phyloP scores from a whole-genome alignment of 1,284 basidiomycete genomes.

The Tilletia setariae region DNA sequence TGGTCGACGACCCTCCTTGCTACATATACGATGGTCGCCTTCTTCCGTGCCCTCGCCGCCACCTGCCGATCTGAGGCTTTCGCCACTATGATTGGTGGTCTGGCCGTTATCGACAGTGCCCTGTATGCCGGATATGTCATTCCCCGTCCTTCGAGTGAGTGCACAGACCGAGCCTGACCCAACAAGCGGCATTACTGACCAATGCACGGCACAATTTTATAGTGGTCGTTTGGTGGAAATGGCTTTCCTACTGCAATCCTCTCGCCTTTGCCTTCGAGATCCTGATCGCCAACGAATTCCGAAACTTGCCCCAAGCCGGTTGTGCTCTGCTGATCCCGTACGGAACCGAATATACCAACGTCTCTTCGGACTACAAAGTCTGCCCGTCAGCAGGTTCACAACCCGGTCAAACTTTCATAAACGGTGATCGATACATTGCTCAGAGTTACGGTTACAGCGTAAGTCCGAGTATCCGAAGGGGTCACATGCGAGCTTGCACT shows the following conservation, averaged over 20 bases:
- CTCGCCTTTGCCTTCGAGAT: constrained; percentile 43
- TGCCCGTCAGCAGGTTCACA: constrained; percentile 34
- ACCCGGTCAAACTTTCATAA: constrained; percentile 32
- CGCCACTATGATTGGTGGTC: constrained; percentile 40
- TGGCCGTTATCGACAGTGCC: constrained; percentile 36
- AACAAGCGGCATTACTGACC: background rate
- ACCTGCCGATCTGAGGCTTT: constrained; percentile 28
- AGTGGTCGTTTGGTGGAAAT: constrained; percentile 48
- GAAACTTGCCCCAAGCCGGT: constrained; percentile 26
- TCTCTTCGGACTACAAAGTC: constrained; percentile 30
- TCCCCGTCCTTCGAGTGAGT: constrained; percentile 30
- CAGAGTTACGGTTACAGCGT: constrained; percentile 32
- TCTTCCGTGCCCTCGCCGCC: constrained; percentile 41
- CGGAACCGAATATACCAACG: constrained; percentile 28
- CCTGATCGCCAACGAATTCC: constrained; percentile 46
- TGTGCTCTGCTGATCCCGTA: constrained; percentile 33
- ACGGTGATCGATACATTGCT: constrained; percentile 28
- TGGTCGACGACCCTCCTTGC: constrained; percentile 28
- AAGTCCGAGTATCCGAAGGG: background rate
- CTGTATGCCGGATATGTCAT: constrained; percentile 46
- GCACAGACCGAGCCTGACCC: background rate
- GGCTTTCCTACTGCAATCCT: constrained; percentile 48
- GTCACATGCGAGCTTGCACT: background rate
- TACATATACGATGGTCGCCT: constrained; percentile 40
- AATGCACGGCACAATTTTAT: background rate